A percentile compares a stretch with the other conserved stretches of the same genome.
These are phyloP conservation scores for Scedosporium boydii DNA, from an alignment of 2,329 filamentous ascomycete genomes.

Conservation along the genomic window DNA sequence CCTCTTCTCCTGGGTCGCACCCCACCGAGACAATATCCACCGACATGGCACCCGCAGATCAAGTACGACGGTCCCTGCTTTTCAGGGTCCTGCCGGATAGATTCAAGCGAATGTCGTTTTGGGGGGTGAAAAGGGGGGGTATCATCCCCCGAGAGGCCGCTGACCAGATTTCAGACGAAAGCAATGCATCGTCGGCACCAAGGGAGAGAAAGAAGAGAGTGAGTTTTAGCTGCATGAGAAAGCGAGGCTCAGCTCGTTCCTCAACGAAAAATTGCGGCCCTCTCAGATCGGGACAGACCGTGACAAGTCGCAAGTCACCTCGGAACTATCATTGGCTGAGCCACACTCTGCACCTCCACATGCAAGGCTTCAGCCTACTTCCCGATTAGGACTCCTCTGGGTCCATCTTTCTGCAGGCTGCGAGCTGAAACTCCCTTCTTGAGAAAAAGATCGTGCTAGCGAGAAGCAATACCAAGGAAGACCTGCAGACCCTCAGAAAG, in stretches of 20 bases:
- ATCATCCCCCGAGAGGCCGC: not conserved
- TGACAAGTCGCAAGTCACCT: not conserved
- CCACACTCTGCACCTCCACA: conserved; percentile 3
- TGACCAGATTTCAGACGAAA: not conserved
- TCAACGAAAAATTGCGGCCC: not conserved
- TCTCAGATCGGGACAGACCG: too few relatives aligned
- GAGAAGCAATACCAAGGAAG: not conserved
- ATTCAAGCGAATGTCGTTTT: not conserved
- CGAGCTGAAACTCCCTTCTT: conserved; percentile 1
- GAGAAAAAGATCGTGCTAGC: not conserved
- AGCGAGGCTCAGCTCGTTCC: not conserved
- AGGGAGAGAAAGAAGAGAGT: not conserved
- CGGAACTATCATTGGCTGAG: not conserved
- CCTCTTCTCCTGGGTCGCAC: not conserved
- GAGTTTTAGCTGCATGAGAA: not conserved
- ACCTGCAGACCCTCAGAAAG: not conserved
- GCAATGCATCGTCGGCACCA: not conserved
- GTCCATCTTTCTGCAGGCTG: not conserved
- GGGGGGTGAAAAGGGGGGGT: too few relatives aligned
- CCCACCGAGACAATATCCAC: not conserved
- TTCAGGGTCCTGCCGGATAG: not conserved
- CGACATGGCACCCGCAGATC: not conserved
- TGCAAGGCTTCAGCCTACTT: conserved; percentile 6
- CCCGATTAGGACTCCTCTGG: not conserved
- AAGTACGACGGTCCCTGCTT: not conserved